These are phyloP conservation scores for Talaromyces borbonicus DNA, from an alignment of 495 filamentous ascomycete genomes.

Conservation along the genomic window DNA sequence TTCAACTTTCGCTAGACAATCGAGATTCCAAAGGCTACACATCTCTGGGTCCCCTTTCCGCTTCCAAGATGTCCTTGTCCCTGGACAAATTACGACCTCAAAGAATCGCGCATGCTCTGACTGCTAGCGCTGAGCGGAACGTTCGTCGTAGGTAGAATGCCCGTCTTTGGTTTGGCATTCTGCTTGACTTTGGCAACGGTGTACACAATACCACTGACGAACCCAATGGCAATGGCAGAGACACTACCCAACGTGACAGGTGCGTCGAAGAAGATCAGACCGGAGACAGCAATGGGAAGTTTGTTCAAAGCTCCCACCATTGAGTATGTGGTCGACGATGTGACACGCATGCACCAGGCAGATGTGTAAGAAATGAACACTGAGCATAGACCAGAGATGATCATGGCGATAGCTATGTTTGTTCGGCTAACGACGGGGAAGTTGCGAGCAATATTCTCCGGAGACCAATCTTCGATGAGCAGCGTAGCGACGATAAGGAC, in stretches of 20 bases:
- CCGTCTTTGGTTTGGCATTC: constrained; percentile 50
- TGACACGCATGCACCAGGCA: constrained; percentile 96
- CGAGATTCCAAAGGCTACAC: no score
- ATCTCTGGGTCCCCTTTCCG: no score
- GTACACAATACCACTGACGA: constrained; percentile 86
- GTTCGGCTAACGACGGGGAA: constrained; percentile 74
- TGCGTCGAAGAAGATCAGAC: constrained; percentile 89
- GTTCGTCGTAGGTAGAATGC: constrained; percentile 55
- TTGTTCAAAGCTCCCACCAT: constrained; percentile 99
- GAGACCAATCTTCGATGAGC: constrained; percentile 85
- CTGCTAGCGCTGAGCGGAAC: constrained; percentile 80
- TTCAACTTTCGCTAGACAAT: no score
- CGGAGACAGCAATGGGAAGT: constrained; percentile 83
- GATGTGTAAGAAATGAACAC: constrained; percentile 99
- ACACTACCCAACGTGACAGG: constrained; percentile 89
- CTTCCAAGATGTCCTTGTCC: not conserved
- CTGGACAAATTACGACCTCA: constrained; percentile 37
- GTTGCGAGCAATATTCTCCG: constrained; percentile 71
- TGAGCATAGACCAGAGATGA: constrained; percentile 85
- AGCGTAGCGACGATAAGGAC: constrained; percentile 77
- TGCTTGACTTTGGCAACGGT: constrained; percentile 87
- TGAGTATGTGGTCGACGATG: constrained; percentile 91
- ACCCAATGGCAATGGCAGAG: constrained; percentile 80
- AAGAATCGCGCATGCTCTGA: constrained; percentile 82
- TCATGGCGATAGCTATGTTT: constrained; percentile 72